Evolutionary conservation across 257 asterid genomes (phyloP).

Genomic region (Hygrophila difformis): DNA sequence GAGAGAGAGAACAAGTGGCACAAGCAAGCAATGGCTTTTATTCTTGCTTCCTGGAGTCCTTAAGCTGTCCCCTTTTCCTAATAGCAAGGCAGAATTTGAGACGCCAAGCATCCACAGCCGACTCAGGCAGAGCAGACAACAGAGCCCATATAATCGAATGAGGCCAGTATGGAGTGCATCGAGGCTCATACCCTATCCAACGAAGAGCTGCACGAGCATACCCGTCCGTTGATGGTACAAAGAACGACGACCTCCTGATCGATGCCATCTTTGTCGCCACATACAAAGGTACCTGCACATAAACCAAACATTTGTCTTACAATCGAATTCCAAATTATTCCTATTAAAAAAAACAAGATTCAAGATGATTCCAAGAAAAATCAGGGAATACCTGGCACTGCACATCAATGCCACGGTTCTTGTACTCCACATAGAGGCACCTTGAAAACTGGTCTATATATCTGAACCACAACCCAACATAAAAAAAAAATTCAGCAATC

Average conservation of each 20-base stretch:
- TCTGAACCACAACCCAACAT: conserved; percentile 26
- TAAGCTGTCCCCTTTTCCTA: conserved; percentile 75
- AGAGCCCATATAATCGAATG: conserved; percentile 76
- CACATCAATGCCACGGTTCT: conserved; percentile 87
- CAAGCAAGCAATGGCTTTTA: conserved; percentile 18
- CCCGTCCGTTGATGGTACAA: conserved; percentile 83
- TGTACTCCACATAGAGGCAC: conserved; percentile 95
- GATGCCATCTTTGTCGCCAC: conserved; percentile 99
- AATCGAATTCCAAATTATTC: too few relatives aligned
- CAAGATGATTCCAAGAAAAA: too few relatives aligned
- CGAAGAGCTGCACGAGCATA: conserved; percentile 79
- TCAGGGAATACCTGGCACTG: conserved; percentile 75
- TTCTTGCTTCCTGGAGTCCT: conserved; percentile 69
- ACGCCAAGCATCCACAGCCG: conserved; percentile 72
- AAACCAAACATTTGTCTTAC: too few relatives aligned
- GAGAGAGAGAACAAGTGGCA: not conserved
- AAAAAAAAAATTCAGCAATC: too few relatives aligned
- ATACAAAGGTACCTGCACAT: conserved; percentile 67
- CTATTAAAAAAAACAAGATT: too few relatives aligned
- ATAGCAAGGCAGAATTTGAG: conserved; percentile 54
- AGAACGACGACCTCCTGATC: conserved; percentile 75
- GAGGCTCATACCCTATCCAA: conserved; percentile 87
- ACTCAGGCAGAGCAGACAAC: conserved; percentile 48
- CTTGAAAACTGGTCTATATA: conserved; percentile 86
- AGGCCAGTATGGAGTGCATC: conserved; percentile 98